phyloP scores from a whole-genome alignment of 2,329 filamentous ascomycete species.

The Seiridium cupressi region DNA sequence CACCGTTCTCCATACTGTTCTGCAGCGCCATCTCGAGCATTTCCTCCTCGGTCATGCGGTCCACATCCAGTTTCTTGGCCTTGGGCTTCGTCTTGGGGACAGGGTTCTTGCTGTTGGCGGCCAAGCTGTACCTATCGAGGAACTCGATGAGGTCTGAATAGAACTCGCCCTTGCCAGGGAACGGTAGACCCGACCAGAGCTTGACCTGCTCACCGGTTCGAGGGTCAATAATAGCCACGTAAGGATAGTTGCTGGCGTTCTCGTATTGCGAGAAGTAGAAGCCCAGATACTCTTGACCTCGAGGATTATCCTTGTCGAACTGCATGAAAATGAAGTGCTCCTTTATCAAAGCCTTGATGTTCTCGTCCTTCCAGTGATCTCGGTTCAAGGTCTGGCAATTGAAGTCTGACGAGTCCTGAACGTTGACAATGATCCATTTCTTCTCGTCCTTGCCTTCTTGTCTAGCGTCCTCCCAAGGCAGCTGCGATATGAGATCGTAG shows the following conservation, averaged over 20 bases:
- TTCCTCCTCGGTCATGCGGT: conserved; percentile 93
- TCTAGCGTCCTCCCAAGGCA: conserved; percentile 81
- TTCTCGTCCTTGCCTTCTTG: conserved; percentile 81
- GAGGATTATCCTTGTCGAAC: conserved; percentile 81
- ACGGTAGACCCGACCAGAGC: conserved; percentile 84
- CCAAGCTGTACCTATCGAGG: conserved; percentile 92
- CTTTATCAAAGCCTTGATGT: conserved; percentile 74
- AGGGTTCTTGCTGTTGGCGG: conserved; percentile 85
- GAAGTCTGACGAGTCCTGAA: conserved; percentile 91
- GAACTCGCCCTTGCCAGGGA: conserved; percentile 75
- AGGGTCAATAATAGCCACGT: conserved; percentile 94
- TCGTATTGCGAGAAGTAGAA: conserved; percentile 86
- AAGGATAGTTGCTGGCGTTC: conserved; percentile 86
- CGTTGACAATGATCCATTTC: conserved; percentile 95
- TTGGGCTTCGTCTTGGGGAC: conserved; percentile 77
- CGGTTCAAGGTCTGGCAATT: conserved; percentile 92
- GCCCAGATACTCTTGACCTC: conserved; percentile 77
- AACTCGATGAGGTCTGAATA: conserved; percentile 92
- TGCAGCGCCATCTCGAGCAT: conserved; percentile 93
- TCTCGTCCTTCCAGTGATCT: conserved; percentile 89
- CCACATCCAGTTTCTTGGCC: conserved; percentile 70
- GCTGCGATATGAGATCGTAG: conserved; percentile 79
- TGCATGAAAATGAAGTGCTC: conserved; percentile 97
- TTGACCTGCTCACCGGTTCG: conserved; percentile 97
- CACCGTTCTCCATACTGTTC: conserved; percentile 69